Percentiles rank a stretch among this genome's conserved stretches.
Conservation (phyloP, 129 eudicot species). For the Glebionis coronaria region DNA sequence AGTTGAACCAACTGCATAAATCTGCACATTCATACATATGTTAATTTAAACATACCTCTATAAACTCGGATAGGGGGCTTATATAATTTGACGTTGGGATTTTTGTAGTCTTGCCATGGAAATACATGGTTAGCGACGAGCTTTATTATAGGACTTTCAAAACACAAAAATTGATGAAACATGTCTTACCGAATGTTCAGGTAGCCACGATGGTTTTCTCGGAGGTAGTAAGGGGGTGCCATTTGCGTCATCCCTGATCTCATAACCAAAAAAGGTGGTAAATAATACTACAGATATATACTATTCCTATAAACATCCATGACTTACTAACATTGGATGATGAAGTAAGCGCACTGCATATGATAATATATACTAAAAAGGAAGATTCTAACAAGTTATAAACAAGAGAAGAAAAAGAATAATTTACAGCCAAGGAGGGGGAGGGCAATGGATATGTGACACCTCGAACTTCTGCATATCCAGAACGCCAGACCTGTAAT, state of each 20-base stretch:
- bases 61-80: no score
- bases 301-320: no score
- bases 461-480: constrained; percentile 59
- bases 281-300: no score
- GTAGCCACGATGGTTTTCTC: constrained; percentile 86
- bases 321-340: no score
- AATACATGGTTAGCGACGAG: no score
- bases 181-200: constrained; percentile 54
- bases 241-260: constrained; percentile 45
- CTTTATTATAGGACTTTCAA: no score
- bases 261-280: constrained; percentile 22
- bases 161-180: background rate
- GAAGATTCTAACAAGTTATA: background rate
- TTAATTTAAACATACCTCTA: background rate
- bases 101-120: no score
- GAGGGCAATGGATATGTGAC: constrained; percentile 95
- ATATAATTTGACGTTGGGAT: no score
- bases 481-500: constrained; percentile 81
- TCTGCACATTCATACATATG: constrained; percentile 39
- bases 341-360: no score
- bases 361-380: background rate
- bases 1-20: constrained; percentile 75
- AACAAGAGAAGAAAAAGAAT: background rate
- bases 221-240: constrained; percentile 28
- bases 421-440: constrained; percentile 95